phyloP scores from a whole-genome alignment of 1,284 basidiomycete species.

The Cutaneotrichosporon mucoides region DNA sequence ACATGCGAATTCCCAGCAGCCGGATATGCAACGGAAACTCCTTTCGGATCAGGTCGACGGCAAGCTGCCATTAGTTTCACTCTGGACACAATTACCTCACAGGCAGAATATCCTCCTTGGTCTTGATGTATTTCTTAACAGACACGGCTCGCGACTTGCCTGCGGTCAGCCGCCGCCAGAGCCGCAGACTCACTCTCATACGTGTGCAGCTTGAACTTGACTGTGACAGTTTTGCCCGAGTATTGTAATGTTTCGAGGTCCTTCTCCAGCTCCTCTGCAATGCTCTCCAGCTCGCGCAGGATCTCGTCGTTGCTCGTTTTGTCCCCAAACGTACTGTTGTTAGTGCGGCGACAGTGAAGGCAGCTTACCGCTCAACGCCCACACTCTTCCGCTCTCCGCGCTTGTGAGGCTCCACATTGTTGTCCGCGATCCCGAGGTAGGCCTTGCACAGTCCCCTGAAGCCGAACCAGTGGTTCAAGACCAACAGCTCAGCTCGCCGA shows the following conservation, averaged over 20 bases:
- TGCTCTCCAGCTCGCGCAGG: constrained; percentile 68
- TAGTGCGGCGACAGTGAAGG: background rate
- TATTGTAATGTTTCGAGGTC: constrained; percentile 61
- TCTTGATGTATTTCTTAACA: constrained; percentile 65
- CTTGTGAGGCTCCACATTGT: constrained; percentile 66
- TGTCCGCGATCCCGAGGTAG: constrained; percentile 79
- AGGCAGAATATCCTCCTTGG: constrained; percentile 70
- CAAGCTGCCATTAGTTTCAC: constrained; percentile 55
- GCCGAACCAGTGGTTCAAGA: constrained; percentile 82
- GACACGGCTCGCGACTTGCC: constrained; percentile 79
- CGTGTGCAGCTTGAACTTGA: constrained; percentile 50
- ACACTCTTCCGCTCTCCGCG: constrained; percentile 83
- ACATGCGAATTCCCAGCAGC: constrained; percentile 75
- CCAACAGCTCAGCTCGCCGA: constrained; percentile 63
- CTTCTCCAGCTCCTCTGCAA: constrained; percentile 70
- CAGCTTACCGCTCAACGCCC: constrained; percentile 70
- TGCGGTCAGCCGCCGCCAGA: constrained; percentile 36
- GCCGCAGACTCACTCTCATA: constrained; percentile 36
- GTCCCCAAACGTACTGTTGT: constrained; percentile 66
- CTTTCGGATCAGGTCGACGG: constrained; percentile 71
- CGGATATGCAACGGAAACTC: constrained; percentile 73
- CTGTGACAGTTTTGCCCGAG: constrained; percentile 48
- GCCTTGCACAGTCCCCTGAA: constrained; percentile 66
- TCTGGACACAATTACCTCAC: constrained; percentile 50
- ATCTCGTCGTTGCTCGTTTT: constrained; percentile 63